phyloP scores from a whole-genome alignment of 495 filamentous ascomycete genomes.

The Aspergillus ostianus region DNA sequence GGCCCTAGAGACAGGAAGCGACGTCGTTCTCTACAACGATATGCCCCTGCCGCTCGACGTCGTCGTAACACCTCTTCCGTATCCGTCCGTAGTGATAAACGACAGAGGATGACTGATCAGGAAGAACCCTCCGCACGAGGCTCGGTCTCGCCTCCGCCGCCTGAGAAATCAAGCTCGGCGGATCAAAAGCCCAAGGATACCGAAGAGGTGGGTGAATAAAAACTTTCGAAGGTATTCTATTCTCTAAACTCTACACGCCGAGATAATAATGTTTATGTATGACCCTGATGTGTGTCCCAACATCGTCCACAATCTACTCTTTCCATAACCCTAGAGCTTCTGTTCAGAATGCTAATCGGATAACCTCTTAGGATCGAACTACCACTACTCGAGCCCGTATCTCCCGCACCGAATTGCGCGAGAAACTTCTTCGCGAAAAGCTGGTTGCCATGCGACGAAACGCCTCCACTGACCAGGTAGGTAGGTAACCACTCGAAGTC shows the following conservation, averaged over 20 bases:
- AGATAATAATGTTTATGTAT: not conserved
- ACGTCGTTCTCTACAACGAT: conserved; percentile 53
- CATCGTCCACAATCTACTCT: not conserved
- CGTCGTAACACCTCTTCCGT: conserved; percentile 51
- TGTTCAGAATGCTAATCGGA: conserved; percentile 15
- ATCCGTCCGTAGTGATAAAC: conserved; percentile 50
- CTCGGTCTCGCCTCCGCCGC: conserved; percentile 38
- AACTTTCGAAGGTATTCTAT: conserved; percentile 17
- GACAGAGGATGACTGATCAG: conserved; percentile 62
- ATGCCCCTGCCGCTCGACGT: conserved; percentile 47
- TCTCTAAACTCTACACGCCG: not conserved
- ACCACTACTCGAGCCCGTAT: conserved; percentile 17
- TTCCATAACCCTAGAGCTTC: not conserved
- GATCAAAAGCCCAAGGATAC: conserved; percentile 27
- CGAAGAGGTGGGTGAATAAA: conserved; percentile 52
- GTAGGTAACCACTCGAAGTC: conserved; percentile 19
- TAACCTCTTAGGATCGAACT: conserved; percentile 5
- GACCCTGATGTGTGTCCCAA: not conserved
- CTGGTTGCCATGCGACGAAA: conserved; percentile 53
- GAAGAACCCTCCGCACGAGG: conserved; percentile 50
- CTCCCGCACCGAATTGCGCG: conserved; percentile 57
- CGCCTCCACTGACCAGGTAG: conserved; percentile 29
- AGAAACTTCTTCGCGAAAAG: conserved; percentile 66
- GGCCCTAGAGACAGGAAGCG: conserved; percentile 45
- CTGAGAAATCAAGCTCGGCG: conserved; percentile 25